phyloP scores from a whole-genome alignment of 208 protist species.

The Crithidia acanthocephali region DNA sequence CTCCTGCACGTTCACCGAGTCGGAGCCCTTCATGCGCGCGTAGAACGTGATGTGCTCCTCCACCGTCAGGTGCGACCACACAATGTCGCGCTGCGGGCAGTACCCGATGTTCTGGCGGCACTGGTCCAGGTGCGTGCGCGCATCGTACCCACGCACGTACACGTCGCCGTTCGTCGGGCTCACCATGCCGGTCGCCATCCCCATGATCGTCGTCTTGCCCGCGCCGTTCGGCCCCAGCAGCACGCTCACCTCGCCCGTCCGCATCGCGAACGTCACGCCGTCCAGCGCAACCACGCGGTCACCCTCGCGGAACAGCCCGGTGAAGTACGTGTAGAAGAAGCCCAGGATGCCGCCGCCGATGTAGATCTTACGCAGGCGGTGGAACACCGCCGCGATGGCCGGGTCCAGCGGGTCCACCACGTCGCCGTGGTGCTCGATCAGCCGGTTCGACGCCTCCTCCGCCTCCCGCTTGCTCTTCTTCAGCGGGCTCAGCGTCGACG shows the following conservation, averaged over 20 bases:
- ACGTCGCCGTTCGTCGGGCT: slow-evolving; percentile 62
- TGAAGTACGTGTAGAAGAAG: slow-evolving; percentile 73
- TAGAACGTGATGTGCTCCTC: slow-evolving; percentile 94
- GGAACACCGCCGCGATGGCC: slow-evolving; percentile 44
- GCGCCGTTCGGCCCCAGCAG: slow-evolving; percentile 89
- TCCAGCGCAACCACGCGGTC: slow-evolving; percentile 65
- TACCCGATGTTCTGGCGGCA: slow-evolving; percentile 90
- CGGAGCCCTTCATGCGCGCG: slow-evolving; percentile 84
- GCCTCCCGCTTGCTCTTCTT: slow-evolving; percentile 17
- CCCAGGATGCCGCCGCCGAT: slow-evolving; percentile 61
- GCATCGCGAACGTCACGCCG: slow-evolving; percentile 71
- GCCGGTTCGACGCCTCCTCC: slow-evolving; percentile 3
- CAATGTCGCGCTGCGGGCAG: slow-evolving; percentile 94
- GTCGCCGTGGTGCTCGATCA: slow-evolving; percentile 54
- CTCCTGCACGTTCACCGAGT: slow-evolving; percentile 47
- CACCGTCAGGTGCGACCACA: slow-evolving; percentile 93
- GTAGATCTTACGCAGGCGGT: slow-evolving; percentile 67
- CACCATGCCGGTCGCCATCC: slow-evolving; percentile 79
- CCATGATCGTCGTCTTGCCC: slow-evolving; percentile 86
- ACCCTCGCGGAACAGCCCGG: slow-evolving; percentile 50
- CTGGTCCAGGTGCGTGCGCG: slow-evolving; percentile 53
- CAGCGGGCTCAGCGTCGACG: slow-evolving; percentile 7
- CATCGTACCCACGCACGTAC: slow-evolving; percentile 64
- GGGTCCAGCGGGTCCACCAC: slow-evolving; percentile 41
- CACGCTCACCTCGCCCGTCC: slow-evolving; percentile 72